Evolutionary conservation across 768 basidiomycete genomes (phyloP).

Genomic region (Tulasnella calospora): DNA sequence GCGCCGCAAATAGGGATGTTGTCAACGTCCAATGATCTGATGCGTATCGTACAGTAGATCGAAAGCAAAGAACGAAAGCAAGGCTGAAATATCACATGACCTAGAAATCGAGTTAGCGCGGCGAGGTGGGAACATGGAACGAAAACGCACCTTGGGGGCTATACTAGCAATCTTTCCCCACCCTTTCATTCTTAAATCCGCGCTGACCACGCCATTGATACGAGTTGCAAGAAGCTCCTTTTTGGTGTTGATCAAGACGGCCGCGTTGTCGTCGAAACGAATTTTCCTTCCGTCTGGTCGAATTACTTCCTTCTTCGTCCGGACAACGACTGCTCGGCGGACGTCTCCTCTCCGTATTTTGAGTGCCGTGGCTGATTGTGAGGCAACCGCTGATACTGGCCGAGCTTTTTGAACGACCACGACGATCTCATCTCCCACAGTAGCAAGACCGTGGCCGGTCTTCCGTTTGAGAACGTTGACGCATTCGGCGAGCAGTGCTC

Average conservation of each 20-base stretch:
- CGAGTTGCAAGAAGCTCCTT: conserved; percentile 92
- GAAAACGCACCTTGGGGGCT: conserved; percentile 70
- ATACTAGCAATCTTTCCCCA: conserved; percentile 93
- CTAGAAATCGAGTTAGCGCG: background rate
- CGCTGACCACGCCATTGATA: conserved; percentile 89
- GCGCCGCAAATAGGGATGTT: too few species aligned
- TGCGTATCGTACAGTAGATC: background rate
- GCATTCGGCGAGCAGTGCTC: conserved; percentile 89
- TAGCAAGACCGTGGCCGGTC: conserved; percentile 82
- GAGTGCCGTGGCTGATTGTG: conserved; percentile 54
- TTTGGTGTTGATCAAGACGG: conserved; percentile 90
- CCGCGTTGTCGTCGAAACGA: conserved; percentile 95
- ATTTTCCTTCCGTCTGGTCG: conserved; percentile 84
- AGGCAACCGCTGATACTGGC: conserved; percentile 65
- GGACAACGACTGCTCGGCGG: conserved; percentile 90
- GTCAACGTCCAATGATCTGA: background rate
- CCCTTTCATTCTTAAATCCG: conserved; percentile 82
- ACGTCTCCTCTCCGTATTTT: conserved; percentile 94
- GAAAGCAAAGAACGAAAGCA: background rate
- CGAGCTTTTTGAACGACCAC: conserved; percentile 91
- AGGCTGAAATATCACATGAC: background rate
- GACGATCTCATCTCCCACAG: conserved; percentile 92
- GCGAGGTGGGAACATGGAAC: background rate
- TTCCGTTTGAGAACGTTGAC: conserved; percentile 96
- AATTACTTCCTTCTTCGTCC: conserved; percentile 79